phyloP scores from a whole-genome alignment of 208 protist genomes.

The Leishmania martiniquensis region DNA sequence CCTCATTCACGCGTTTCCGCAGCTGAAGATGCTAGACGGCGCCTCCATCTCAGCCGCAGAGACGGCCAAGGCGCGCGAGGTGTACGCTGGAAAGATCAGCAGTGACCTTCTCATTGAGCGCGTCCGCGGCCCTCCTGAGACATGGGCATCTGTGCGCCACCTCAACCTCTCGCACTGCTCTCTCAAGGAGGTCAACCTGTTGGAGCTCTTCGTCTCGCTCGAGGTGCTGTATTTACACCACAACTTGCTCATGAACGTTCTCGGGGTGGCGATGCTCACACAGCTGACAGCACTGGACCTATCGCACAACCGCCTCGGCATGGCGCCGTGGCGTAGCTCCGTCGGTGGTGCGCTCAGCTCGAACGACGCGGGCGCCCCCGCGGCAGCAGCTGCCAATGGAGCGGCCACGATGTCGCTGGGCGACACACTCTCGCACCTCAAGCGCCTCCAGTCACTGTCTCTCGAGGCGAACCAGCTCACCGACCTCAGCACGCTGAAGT shows the following conservation, averaged over 20 bases:
- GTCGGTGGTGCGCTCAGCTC: background rate
- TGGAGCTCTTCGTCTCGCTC: conserved; percentile 63
- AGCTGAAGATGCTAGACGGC: conserved; percentile 93
- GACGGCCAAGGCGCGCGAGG: conserved; percentile 55
- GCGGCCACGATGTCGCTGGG: conserved; percentile 44
- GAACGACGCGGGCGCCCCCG: background rate
- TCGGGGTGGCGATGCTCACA: conserved; percentile 53
- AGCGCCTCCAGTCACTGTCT: conserved; percentile 76
- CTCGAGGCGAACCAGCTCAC: conserved; percentile 87
- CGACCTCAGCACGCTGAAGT: conserved; percentile 49
- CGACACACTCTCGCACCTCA: conserved; percentile 45
- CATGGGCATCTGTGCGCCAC: conserved; percentile 52
- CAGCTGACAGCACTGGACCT: conserved; percentile 81
- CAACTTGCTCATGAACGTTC: conserved; percentile 69
- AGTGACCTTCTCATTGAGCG: conserved; percentile 74
- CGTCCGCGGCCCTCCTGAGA: conserved; percentile 26
- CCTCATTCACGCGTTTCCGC: conserved; percentile 91
- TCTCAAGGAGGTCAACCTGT: conserved; percentile 72
- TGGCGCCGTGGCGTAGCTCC: conserved; percentile 19
- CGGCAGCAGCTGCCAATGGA: background rate
- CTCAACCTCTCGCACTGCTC: conserved; percentile 84
- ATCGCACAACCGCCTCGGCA: conserved; percentile 75
- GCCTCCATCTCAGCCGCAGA: conserved; percentile 62
- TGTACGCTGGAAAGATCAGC: conserved; percentile 84
- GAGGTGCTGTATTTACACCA: conserved; percentile 78